Conservation (phyloP, 2,329 filamentous ascomycete genomes). For the Stylonectria norvegica region DNA sequence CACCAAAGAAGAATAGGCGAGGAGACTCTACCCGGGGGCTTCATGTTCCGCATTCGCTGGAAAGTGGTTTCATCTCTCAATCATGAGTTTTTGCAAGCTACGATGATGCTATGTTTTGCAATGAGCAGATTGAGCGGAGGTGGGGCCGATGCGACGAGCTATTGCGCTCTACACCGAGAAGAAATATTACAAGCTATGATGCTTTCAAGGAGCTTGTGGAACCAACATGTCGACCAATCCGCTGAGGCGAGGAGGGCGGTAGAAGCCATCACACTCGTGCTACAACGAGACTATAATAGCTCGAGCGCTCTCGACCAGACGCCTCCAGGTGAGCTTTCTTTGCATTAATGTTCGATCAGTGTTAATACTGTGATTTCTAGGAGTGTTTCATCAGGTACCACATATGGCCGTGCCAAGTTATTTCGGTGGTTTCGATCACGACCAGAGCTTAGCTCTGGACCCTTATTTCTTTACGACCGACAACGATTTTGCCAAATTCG, state of each 20-base stretch:
- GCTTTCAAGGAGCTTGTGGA: background rate
- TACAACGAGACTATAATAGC: background rate
- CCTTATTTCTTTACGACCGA: constrained; percentile 6
- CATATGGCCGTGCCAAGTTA: background rate
- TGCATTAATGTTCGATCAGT: background rate
- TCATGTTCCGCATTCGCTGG: constrained; percentile 20
- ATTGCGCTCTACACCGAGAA: background rate
- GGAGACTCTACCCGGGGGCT: constrained; percentile 14
- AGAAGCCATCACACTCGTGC: constrained; percentile 1
- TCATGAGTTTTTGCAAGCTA: constrained; percentile 17
- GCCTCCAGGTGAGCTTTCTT: constrained; percentile 1
- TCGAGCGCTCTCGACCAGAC: too few relatives aligned
- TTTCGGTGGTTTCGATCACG: constrained; percentile 9
- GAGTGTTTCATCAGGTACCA: background rate
- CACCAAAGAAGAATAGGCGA: constrained; percentile 16
- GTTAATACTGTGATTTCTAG: background rate
- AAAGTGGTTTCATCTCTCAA: constrained; percentile 15
- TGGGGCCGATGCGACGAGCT: background rate
- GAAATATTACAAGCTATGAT: constrained; percentile 1
- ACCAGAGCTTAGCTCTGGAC: constrained; percentile 14
- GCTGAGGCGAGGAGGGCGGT: constrained; percentile 5
- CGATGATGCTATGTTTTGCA: constrained; percentile 18
- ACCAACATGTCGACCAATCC: constrained; percentile 2
- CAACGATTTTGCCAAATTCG: constrained; percentile 6
- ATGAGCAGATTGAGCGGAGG: constrained; percentile 5